Base-by-base conservation (phyloP, 2,329 filamentous ascomycete genomes). In the Arthrobotrys sinensis region DNA sequence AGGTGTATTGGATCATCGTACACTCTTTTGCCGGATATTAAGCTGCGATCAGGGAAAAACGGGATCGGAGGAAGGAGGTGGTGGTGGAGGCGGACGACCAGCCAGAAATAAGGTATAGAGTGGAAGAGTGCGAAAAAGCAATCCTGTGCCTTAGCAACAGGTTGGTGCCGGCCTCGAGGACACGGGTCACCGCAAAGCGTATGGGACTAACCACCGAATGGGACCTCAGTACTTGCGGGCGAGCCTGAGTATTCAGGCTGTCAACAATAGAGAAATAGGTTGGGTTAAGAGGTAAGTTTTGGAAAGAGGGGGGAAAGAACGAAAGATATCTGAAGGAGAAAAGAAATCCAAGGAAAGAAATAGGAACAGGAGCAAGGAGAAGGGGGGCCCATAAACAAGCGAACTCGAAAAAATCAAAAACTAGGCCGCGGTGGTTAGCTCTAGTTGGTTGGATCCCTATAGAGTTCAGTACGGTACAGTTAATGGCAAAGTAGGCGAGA, bases 81-180 rank as follows among this genome's bases (percentile, higher is more conserved):
- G 76, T 80, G 76, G 64, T 66, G 71, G 67, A 73, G 60, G 68
- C 52, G 70, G 77, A 78, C 76, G 70, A 71, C 76, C 79, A 65
- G 80, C 63, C 77, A 76, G 77, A 79, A 72, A 80, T 73, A 77
- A 80, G 79, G 75, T 71, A 71, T 79, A 73, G 80, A 81, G 80
- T 66, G 36, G 73, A 70, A 78, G 75, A 71, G 79, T 80, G 79
- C 76, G 79, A 82, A 81, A 81, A 81, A 80, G 81, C 81, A 78
- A 78, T 63, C 68, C 76, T 79, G 70, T 76, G 76, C 68, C 70
- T 76, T 70, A 76, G 70, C 76, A 73, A 76, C 68, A 79, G 69
- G 76, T 77, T 76, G 69, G 76, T 79, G 70, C 70, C 70, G 76
- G 68, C 66, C 70, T 79, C 69, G 67, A 76, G 68, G 76, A 76